A percentile compares a stretch with the other conserved stretches of the same genome.
Conservation (phyloP, 768 basidiomycete species). For the Lactarius sanguifluus region DNA sequence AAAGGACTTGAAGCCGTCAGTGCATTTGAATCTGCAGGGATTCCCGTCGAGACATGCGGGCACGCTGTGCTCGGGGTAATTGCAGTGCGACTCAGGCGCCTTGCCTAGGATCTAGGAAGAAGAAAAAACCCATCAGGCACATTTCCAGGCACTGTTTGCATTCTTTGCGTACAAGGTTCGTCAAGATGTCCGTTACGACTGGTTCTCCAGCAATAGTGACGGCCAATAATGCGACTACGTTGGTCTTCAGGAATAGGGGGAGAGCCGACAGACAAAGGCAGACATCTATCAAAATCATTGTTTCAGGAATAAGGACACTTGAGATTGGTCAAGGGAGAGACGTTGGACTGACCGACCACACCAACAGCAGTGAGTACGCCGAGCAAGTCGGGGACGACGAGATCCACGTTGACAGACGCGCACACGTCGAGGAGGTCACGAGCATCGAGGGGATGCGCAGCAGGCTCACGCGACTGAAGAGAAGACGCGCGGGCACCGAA, state of each 20-base stretch:
- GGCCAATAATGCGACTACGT: conserved; percentile 36
- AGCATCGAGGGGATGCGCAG: conserved; percentile 11
- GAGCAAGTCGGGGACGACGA: conserved; percentile 35
- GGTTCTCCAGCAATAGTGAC: conserved; percentile 36
- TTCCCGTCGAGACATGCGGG: conserved; percentile 39
- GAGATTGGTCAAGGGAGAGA: neutral
- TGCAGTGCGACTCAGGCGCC: conserved; percentile 35
- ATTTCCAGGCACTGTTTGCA: neutral
- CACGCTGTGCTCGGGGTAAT: conserved; percentile 43
- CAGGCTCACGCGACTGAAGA: conserved; percentile 7
- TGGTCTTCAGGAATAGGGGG: conserved; percentile 38
- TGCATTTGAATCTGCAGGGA: conserved; percentile 50
- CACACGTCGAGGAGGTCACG: conserved; percentile 41
- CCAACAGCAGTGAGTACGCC: conserved; percentile 36
- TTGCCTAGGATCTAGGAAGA: conserved; percentile 35
- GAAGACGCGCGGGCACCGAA: conserved; percentile 18
- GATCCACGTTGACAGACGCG: conserved; percentile 38
- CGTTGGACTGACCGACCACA: conserved; percentile 29
- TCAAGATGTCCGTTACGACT: conserved; percentile 36
- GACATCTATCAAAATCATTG: conserved; percentile 34
- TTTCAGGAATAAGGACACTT: neutral
- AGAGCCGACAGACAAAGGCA: conserved; percentile 48
- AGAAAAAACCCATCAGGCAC: neutral
- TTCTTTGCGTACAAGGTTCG: conserved; percentile 37
- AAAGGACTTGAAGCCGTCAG: conserved; percentile 40